Base-by-base conservation (phyloP, 2,329 filamentous ascomycete species). In the Fusarium staphyleae region DNA sequence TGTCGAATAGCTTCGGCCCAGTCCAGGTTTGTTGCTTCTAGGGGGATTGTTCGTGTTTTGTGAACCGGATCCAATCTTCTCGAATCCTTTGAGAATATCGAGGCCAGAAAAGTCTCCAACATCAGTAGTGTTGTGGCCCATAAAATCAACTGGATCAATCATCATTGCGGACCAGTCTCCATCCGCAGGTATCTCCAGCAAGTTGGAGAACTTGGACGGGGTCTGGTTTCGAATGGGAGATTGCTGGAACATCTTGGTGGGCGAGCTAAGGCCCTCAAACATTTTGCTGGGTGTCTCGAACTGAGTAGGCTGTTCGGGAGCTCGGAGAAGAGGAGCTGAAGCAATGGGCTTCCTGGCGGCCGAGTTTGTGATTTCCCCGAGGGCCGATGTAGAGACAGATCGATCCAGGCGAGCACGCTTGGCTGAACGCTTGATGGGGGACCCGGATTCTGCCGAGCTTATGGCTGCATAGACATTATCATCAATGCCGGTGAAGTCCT, bases 41-140 rank as follows among this genome's bases (percentile, higher is more conserved):
- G 67, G 56, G 14, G 35, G 34, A 33, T 64, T 69, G 16, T 39
- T 67, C 52, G 69, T 49, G 50, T 66, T 35, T 57, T 75, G 69
- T 24, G 69, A 67, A 59, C 69, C 77, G 37, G 78, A 75, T 39
- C 88, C 88, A 69, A 92, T 91, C 75, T 87, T 89, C 69, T 88
- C 84, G 66, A 91, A 92, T 9, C 88, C 88, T 67, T 90, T 86
- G 37, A 89, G 81, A 60, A 92, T 87, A 65, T 92, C 89, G 43
- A 91, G 80, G 2, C 82, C 84, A 12, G 81, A 74, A 53, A 78
- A 78, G 35, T 87, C 85, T 52, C 83, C 78, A 3, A 77, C 76
- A 29, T 85, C 81, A 0, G 78, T 62, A 12, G 84, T 81, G 7
- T 83, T 79, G 36, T 77, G 64, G 2, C 69, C 65, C 32, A 70